Evolutionary conservation across 306 rosid genomes (phyloP), one percentile per base, ranked within the genome.

Genomic region (Quercus bicolor): DNA sequence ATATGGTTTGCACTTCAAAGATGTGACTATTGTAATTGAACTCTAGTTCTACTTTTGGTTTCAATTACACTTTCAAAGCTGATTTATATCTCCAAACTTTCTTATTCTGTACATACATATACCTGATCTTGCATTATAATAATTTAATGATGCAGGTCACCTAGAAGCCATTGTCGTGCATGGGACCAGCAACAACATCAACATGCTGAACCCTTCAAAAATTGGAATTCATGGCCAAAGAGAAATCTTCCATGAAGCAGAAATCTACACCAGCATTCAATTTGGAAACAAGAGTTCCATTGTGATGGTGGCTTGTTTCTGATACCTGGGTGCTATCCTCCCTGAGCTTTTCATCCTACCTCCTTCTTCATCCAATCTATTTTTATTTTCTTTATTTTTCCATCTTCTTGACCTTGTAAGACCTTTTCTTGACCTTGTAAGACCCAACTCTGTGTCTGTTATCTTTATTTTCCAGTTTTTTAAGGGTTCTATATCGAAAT

Each of bases 401-500:
- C 6, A 53, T 84, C 83, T 95, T 95, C 99, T 95, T 95, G 99
- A 95, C 99, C 99, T 95, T 95, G 99, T 95, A 95, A 95, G 99
- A 91, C 98, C 98, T 95, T 89, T 92, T 87, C 96, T 92, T 92
- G 98, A 87, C 93, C 96, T 95, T 91, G 94, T 91, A 95, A 95
- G 98, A 92, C 91, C 97, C 87, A 74, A 5, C 9, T 4, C 48
- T 12, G 0, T 55, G 68, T 79, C 56, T 70, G 1, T 59, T 45
- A 8, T 84, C 76, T 74, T 87, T 40, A 18, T 81, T 70, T 73
- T 71, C 26, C 5, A 15, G 52, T 51, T 33, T 10, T 8, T 28
- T 43, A 24, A 64, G 26, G 45, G 68, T 78, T 74, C 85, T 83
- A 40, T 85, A 23, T 86, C 76, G 66, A 71, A 80, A 71, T 72